Conservation (phyloP, 306 rosid genomes). For the Vigna hirtella region DNA sequence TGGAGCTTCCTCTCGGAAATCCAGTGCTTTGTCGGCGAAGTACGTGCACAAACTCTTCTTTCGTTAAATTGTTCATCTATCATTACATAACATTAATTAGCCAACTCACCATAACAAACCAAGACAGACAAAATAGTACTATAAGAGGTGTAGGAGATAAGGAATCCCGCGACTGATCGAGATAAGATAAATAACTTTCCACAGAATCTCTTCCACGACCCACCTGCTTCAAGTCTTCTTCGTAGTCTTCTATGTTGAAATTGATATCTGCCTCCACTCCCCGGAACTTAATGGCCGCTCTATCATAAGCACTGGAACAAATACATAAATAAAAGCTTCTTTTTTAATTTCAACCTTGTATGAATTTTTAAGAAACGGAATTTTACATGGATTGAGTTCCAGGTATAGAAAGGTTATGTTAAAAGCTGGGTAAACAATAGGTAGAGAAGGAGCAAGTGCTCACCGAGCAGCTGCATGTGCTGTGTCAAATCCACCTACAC, state of each 20-base stretch:
- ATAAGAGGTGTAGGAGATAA: constrained; percentile 33
- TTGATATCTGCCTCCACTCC: constrained; percentile 96
- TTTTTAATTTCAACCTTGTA: constrained; percentile 10
- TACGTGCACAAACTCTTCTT: constrained; percentile 99
- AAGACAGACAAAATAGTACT: background rate
- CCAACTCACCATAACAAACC: background rate
- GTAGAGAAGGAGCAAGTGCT: constrained; percentile 43
- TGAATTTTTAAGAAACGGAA: constrained; percentile 11
- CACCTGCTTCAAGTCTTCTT: constrained; percentile 96
- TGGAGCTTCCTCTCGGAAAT: constrained; percentile 99
- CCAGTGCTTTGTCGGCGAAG: constrained; percentile 99
- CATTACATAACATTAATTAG: constrained; percentile 15
- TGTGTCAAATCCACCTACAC: constrained; percentile 98
- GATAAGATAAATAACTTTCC: constrained; percentile 40
- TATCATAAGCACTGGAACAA: constrained; percentile 85
- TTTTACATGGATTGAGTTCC: background rate
- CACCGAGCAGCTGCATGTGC: constrained; percentile 99
- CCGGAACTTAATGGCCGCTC: constrained; percentile 98
- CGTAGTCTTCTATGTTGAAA: constrained; percentile 87
- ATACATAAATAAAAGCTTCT: background rate
- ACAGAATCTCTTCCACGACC: background rate
- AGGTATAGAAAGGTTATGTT: constrained; percentile 35
- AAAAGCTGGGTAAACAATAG: constrained; percentile 35
- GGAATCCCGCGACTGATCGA: constrained; percentile 39
- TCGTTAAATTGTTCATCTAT: constrained; percentile 94